phyloP scores from a whole-genome alignment of 768 basidiomycete species.

The Psilocybe sp. region DNA sequence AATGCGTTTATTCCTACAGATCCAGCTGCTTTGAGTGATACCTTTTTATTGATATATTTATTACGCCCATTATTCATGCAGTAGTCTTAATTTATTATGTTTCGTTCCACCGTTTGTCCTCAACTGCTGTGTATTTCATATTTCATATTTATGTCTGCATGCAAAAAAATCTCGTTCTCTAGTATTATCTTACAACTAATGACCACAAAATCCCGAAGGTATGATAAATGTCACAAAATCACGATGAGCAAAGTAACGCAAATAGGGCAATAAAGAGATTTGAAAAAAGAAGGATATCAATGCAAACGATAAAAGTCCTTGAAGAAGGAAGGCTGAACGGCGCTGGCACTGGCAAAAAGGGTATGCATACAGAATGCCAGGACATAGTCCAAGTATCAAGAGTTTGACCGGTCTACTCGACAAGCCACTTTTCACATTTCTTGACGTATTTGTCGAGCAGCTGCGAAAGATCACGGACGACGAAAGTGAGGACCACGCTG shows the following conservation, averaged over 20 bases:
- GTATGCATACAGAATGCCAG: conserved; percentile 1
- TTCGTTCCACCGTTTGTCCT: conserved; percentile 9
- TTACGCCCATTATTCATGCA: conserved; percentile 9
- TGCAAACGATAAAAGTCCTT: not conserved
- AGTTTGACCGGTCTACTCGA: conserved; percentile 47
- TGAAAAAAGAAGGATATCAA: conserved; percentile 16
- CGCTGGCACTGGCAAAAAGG: not conserved
- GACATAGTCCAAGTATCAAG: conserved; percentile 11
- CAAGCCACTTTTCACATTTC: conserved; percentile 91
- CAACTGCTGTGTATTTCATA: conserved; percentile 1
- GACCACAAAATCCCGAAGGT: conserved; percentile 21
- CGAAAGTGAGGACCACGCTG: conserved; percentile 83
- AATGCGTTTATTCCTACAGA: conserved; percentile 1
- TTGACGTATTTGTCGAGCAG: conserved; percentile 91
- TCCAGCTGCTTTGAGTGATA: not conserved
- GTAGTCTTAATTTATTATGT: conserved; percentile 10
- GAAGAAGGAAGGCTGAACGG: not conserved
- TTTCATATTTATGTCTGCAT: conserved; percentile 5
- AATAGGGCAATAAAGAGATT: conserved; percentile 28
- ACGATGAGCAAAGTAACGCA: conserved; percentile 22
- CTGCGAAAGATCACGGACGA: conserved; percentile 82
- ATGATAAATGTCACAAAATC: conserved; percentile 20
- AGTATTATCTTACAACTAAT: conserved; percentile 28
- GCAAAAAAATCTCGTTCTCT: conserved; percentile 11
- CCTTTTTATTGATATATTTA: conserved; percentile 17